Evolutionary conservation across 106 monocot species (phyloP).

Genomic region (Dendrobium officinale): DNA sequence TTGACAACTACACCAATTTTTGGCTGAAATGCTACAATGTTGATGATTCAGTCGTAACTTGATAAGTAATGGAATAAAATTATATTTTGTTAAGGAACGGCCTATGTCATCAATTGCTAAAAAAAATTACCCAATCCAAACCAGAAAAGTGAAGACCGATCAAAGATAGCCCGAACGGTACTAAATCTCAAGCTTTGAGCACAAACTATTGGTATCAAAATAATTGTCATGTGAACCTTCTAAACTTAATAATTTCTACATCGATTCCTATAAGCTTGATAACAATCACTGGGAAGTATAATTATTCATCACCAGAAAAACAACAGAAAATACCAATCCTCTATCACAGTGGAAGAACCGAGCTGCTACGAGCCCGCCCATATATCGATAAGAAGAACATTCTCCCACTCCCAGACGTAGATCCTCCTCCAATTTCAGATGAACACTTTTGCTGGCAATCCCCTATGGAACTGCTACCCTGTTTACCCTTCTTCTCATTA

Average conservation of each 20-base stretch:
- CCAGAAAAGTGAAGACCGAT: neutral
- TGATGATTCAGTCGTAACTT: too few relatives aligned
- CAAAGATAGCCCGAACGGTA: neutral
- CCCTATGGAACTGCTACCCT: neutral
- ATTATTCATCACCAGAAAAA: neutral
- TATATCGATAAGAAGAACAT: conserved; percentile 5
- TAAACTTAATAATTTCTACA: neutral
- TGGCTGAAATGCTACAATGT: too few relatives aligned
- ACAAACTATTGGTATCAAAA: neutral
- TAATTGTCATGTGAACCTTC: neutral
- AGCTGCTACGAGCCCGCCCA: conserved; percentile 8
- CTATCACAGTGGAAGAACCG: conserved; percentile 9
- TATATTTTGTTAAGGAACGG: too few relatives aligned
- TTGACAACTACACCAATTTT: too few relatives aligned
- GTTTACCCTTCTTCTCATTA: conserved; percentile 7
- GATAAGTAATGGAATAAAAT: too few relatives aligned
- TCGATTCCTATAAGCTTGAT: too few relatives aligned
- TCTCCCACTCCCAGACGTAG: conserved; percentile 3
- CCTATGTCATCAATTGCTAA: too few relatives aligned
- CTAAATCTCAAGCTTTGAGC: neutral
- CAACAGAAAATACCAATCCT: neutral
- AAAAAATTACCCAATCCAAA: neutral
- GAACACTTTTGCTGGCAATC: neutral
- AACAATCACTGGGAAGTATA: too few relatives aligned
- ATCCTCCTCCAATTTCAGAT: neutral